Conservation (phyloP, 2,329 filamentous ascomycete species). For the Dactylonectria macrodidyma region DNA sequence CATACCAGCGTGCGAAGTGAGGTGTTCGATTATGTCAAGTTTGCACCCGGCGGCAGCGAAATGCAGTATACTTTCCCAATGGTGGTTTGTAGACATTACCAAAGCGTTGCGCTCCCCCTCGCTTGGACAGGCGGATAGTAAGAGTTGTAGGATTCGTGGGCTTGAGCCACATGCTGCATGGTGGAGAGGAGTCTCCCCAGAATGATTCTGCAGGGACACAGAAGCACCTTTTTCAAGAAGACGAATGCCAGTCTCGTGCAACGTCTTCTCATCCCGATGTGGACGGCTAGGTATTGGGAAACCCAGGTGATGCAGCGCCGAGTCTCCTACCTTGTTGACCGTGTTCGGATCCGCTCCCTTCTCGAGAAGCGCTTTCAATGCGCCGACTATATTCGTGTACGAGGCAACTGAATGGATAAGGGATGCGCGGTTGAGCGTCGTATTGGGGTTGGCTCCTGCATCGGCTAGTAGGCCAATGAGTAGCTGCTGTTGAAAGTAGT, state of each 20-base stretch:
- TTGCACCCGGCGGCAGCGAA: constrained; percentile 47
- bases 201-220: constrained; percentile 32
- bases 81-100: constrained; percentile 29
- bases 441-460: constrained; percentile 41
- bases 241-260: neutral
- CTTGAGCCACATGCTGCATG: constrained; percentile 34
- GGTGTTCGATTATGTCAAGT: constrained; percentile 38
- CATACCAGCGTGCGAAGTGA: constrained; percentile 13
- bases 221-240: neutral
- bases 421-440: constrained; percentile 22
- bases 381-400: neutral
- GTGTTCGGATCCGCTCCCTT: neutral
- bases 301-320: neutral
- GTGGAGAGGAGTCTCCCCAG: constrained; percentile 45
- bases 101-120: constrained; percentile 13
- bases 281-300: neutral
- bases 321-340: neutral
- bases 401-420: neutral
- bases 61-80: constrained; percentile 48
- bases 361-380: neutral
- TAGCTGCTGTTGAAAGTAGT: constrained; percentile 37
- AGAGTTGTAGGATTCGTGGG: constrained; percentile 39
- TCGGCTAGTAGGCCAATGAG: constrained; percentile 38
- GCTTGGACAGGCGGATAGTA: constrained; percentile 24
- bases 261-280: neutral